phyloP scores from a whole-genome alignment of 2,329 filamentous ascomycete genomes.

The Stachybotrys elegans region DNA sequence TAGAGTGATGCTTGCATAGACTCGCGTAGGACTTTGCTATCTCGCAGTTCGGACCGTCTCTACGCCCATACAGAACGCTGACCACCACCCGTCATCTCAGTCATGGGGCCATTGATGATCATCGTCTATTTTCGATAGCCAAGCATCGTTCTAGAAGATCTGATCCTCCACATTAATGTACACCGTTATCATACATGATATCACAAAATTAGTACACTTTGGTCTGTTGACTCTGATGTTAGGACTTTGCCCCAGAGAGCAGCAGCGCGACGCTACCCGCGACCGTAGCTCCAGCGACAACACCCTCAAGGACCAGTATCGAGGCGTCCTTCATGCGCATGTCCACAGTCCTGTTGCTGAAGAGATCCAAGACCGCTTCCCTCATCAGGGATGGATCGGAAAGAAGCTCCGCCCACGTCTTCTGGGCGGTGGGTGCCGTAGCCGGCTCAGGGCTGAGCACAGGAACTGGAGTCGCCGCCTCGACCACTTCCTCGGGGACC shows the following conservation, averaged over 20 bases:
- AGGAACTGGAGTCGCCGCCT: slow-evolving; percentile 2
- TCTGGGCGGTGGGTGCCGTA: slow-evolving; percentile 2
- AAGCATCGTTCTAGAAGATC: too few species aligned
- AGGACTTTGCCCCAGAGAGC: too few species aligned
- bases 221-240: too few species aligned
- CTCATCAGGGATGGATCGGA: slow-evolving; percentile 40
- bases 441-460: slow-evolving; percentile 5
- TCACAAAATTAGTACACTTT: slow-evolving; percentile 15
- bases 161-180: too few species aligned
- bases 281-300: slow-evolving; percentile 58
- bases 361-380: slow-evolving; percentile 50
- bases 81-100: too few species aligned
- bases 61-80: too few species aligned
- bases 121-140: too few species aligned
- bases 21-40: too few species aligned
- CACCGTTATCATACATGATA: slow-evolving; percentile 8
- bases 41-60: too few species aligned
- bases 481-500: slow-evolving; percentile 8
- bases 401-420: slow-evolving; percentile 39
- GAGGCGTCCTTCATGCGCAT: slow-evolving; percentile 67
- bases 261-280: slow-evolving; percentile 49
- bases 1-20: too few species aligned
- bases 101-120: too few species aligned
- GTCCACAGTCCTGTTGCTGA: slow-evolving; percentile 59
- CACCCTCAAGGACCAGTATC: slow-evolving; percentile 63